These are phyloP conservation scores for Pseudogymnoascus sp. DNA, from an alignment of 2,329 filamentous ascomycete species.

Conservation along the genomic window DNA sequence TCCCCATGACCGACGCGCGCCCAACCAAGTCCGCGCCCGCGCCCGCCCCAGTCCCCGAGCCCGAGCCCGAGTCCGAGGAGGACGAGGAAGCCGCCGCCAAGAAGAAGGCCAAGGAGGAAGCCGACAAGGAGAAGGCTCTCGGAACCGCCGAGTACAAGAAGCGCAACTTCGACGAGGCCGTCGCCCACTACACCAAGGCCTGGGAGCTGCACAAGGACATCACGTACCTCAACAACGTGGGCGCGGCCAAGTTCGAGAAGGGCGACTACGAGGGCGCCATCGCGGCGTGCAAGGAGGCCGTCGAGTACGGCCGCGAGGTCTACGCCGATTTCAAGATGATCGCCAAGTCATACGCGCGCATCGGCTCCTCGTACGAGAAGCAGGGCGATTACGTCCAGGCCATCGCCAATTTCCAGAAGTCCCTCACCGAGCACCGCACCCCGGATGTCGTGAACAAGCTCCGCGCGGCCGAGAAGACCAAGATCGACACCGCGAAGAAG, in stretches of 20 bases:
- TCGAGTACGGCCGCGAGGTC: conserved; percentile 81
- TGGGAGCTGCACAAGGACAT: conserved; percentile 96
- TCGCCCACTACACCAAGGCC: conserved; percentile 87
- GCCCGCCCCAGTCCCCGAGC: conserved; percentile 51
- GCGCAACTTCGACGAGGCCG: conserved; percentile 89
- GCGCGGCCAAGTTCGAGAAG: conserved; percentile 92
- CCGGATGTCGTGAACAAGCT: conserved; percentile 91
- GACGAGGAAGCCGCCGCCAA: conserved; percentile 79
- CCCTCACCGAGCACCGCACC: conserved; percentile 91
- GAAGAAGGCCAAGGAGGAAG: conserved; percentile 84
- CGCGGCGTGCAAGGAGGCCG: conserved; percentile 76
- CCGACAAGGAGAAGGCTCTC: conserved; percentile 87
- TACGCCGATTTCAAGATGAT: conserved; percentile 97
- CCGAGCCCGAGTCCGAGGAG: conserved; percentile 51
- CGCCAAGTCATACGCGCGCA: conserved; percentile 94
- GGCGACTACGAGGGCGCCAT: conserved; percentile 85
- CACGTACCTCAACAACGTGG: conserved; percentile 93
- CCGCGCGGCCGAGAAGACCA: conserved; percentile 78
- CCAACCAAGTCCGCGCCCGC: conserved; percentile 48
- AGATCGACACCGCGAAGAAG: conserved; percentile 64
- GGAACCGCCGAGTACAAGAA: conserved; percentile 98
- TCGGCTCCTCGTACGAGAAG: conserved; percentile 91
- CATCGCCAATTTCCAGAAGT: conserved; percentile 84
- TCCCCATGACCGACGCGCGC: conserved; percentile 66
- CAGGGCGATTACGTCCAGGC: conserved; percentile 69